phyloP scores from a whole-genome alignment of 305 asterid species.

The Rubia tinctorum region DNA sequence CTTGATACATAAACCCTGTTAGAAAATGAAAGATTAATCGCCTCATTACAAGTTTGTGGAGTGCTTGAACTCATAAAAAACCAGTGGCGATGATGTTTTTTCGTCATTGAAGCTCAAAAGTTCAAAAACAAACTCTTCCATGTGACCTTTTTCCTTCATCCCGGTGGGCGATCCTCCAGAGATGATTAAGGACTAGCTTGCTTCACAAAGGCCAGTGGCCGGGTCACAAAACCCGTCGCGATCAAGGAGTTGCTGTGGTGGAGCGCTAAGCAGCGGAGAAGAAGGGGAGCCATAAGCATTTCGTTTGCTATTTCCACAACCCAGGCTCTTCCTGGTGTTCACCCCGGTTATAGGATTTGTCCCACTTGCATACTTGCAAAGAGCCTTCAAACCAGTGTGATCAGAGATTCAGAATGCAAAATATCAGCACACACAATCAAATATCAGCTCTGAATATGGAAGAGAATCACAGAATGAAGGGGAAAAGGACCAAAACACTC shows the following conservation, averaged over 20 bases:
- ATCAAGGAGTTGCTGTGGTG: constrained; percentile 73
- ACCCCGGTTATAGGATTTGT: constrained; percentile 84
- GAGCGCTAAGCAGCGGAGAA: constrained; percentile 85
- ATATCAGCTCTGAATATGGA: neutral
- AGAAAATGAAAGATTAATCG: neutral
- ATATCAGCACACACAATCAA: neutral
- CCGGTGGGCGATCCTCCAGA: neutral
- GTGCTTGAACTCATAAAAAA: neutral
- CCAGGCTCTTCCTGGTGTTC: constrained; percentile 76
- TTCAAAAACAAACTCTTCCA: neutral
- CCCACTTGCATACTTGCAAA: constrained; percentile 89
- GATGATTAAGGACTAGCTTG: constrained; percentile 22
- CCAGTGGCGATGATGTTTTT: too few species aligned
- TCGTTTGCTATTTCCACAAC: constrained; percentile 84
- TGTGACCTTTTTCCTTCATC: neutral
- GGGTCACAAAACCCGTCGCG: constrained; percentile 80
- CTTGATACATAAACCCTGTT: neutral
- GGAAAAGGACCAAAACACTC: neutral
- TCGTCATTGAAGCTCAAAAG: neutral
- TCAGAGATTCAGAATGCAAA: neutral
- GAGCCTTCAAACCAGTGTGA: constrained; percentile 42
- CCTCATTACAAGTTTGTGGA: neutral
- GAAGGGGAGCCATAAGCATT: constrained; percentile 94
- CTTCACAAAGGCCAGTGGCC: constrained; percentile 72
- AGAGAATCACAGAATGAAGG: constrained; percentile 6